Evolutionary conservation across 2,329 filamentous ascomycete genomes (phyloP).

Genomic region (Domatiomyces catenatus): DNA sequence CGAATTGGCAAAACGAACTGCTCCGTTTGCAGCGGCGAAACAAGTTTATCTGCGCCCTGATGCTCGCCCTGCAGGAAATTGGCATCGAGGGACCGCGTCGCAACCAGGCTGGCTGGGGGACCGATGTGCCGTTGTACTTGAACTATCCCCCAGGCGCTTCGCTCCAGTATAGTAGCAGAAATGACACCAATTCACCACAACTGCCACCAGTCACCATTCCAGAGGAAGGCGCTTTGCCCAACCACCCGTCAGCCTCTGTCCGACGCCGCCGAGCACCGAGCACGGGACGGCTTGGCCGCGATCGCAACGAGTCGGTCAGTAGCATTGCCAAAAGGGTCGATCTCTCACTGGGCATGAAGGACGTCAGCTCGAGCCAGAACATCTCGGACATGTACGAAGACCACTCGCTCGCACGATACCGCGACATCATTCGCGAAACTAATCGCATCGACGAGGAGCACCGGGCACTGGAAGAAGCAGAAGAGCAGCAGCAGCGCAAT

Average conservation of each 20-base stretch:
- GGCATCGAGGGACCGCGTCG: conserved; percentile 73
- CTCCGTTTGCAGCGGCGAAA: conserved; percentile 80
- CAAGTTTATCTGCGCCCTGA: conserved; percentile 84
- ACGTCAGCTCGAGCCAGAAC: conserved; percentile 42
- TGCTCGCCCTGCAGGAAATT: conserved; percentile 67
- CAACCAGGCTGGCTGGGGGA: conserved; percentile 52
- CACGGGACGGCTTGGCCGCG: conserved; percentile 25
- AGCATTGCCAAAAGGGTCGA: conserved; percentile 49
- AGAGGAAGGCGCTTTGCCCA: conserved; percentile 16
- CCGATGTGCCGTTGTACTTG: conserved; percentile 52
- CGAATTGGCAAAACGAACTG: conserved; percentile 89
- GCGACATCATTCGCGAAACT: conserved; percentile 23
- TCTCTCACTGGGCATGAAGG: conserved; percentile 53
- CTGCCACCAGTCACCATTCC: conserved; percentile 20
- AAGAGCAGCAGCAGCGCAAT: not conserved
- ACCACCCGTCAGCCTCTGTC: conserved; percentile 35
- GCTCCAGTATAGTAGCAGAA: conserved; percentile 26
- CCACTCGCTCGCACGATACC: conserved; percentile 24
- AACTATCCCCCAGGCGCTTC: conserved; percentile 33
- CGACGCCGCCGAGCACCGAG: conserved; percentile 30
- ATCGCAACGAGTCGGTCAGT: conserved; percentile 42
- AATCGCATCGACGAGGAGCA: conserved; percentile 28
- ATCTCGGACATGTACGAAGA: conserved; percentile 52
- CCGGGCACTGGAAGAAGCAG: conserved; percentile 8
- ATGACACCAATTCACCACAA: conserved; percentile 27